Percentiles rank a stretch among this genome's conserved stretches.
These are phyloP conservation scores for Cenchrus americanus DNA, from an alignment of 176 grass and related monocot genomes.

Conservation along the genomic window DNA sequence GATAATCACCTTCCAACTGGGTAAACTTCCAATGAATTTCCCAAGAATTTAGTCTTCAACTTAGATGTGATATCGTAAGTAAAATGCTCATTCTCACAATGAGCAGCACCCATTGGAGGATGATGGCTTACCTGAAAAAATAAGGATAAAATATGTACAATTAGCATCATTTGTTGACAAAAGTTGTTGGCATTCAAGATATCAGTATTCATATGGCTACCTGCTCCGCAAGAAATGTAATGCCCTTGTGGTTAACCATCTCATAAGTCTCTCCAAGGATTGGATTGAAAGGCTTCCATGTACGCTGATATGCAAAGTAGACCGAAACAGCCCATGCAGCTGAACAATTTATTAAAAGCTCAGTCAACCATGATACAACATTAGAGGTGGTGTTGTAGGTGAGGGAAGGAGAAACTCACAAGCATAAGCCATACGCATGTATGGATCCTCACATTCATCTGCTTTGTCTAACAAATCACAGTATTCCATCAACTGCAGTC, in stretches of 20 bases:
- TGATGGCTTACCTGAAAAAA: constrained; percentile 89
- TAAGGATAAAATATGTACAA: constrained; percentile 1
- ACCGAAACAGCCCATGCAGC: constrained; percentile 93
- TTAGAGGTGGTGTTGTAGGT: constrained; percentile 5
- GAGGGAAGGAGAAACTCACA: constrained; percentile 59
- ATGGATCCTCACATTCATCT: constrained; percentile 93
- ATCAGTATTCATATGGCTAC: constrained; percentile 47
- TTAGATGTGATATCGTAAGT: constrained; percentile 96
- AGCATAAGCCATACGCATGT: constrained; percentile 91
- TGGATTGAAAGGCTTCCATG: constrained; percentile 98
- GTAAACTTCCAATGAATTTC: constrained; percentile 89
- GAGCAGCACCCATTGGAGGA: constrained; percentile 91
- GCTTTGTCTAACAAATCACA: constrained; percentile 91
- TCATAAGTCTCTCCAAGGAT: constrained; percentile 98
- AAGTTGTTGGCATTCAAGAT: constrained; percentile 20
- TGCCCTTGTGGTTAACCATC: constrained; percentile 83
- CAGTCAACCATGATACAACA: constrained; percentile 29
- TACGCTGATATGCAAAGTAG: constrained; percentile 77
- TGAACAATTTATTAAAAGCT: constrained; percentile 53
- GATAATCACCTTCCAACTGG: constrained; percentile 84
- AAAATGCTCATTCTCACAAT: constrained; percentile 95
- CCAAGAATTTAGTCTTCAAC: constrained; percentile 95
- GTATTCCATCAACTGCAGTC: constrained; percentile 86
- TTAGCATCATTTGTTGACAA: constrained; percentile 1
- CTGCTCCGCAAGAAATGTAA: constrained; percentile 90